These are phyloP conservation scores for Aspergillus funiculosus DNA, from an alignment of 495 filamentous ascomycete species.

Conservation along the genomic window DNA sequence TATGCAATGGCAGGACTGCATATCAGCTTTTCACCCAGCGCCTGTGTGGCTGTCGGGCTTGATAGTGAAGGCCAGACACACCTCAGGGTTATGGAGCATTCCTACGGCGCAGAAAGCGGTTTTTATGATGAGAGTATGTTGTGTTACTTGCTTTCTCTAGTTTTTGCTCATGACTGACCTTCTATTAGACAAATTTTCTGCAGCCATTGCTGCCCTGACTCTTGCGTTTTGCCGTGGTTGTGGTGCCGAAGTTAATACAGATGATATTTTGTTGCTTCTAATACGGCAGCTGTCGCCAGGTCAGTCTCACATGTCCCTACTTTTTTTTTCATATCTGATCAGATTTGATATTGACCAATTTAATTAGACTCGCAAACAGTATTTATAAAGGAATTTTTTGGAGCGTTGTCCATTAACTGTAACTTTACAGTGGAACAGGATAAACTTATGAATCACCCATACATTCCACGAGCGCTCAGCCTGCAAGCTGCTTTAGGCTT, in stretches of 20 bases:
- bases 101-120: slow-evolving; percentile 35
- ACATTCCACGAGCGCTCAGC: slow-evolving; percentile 63
- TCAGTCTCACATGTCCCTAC: slow-evolving; percentile 27
- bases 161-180: slow-evolving; percentile 10
- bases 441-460: slow-evolving; percentile 60
- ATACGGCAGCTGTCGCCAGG: slow-evolving; percentile 44
- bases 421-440: slow-evolving; percentile 70
- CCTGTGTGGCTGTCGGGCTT: slow-evolving; percentile 58
- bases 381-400: slow-evolving; percentile 60
- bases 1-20: slow-evolving; percentile 47
- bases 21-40: slow-evolving; percentile 68
- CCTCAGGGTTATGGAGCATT: slow-evolving; percentile 55
- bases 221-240: slow-evolving; percentile 54
- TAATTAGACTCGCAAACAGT: slow-evolving; percentile 37
- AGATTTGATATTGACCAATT: slow-evolving; percentile 1
- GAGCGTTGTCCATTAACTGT: slow-evolving; percentile 58
- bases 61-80: slow-evolving; percentile 60
- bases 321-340: background rate
- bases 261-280: slow-evolving; percentile 69
- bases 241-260: slow-evolving; percentile 53
- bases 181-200: slow-evolving; percentile 41
- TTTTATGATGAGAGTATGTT: slow-evolving; percentile 41
- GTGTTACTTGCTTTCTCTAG: background rate
- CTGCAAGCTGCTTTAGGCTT: slow-evolving; percentile 65
- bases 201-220: slow-evolving; percentile 53